These are phyloP conservation scores for Chloropicon primus DNA, from an alignment of 139 green algal genomes.

Conservation along the genomic window DNA sequence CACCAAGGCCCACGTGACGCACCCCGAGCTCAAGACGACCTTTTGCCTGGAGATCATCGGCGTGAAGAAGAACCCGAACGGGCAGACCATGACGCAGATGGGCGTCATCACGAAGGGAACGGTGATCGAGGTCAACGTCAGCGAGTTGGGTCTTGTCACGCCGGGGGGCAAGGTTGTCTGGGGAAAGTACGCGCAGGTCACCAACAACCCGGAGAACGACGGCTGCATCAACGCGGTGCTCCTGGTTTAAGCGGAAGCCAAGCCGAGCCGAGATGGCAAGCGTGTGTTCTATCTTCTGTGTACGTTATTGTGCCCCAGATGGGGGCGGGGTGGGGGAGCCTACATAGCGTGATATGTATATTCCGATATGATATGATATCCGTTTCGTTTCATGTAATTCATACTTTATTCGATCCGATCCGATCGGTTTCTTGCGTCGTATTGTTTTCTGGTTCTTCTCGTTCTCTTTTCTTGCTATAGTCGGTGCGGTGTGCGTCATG, in stretches of 20 bases:
- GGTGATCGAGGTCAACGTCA: conserved; percentile 95
- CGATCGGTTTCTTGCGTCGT: too few species aligned
- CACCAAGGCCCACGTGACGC: conserved; percentile 96
- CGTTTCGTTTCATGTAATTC: too few species aligned
- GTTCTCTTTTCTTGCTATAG: too few species aligned
- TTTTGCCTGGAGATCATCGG: conserved; percentile 95
- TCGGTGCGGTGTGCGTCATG: too few species aligned
- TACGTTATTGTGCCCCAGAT: too few species aligned
- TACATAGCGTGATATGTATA: too few species aligned
- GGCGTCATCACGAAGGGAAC: conserved; percentile 94
- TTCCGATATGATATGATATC: too few species aligned
- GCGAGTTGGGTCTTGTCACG: conserved; percentile 94
- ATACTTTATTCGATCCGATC: too few species aligned
- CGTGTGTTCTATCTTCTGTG: not conserved
- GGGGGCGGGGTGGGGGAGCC: too few species aligned
- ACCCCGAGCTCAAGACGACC: conserved; percentile 96
- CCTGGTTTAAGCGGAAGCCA: conserved; percentile 74
- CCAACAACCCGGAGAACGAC: conserved; percentile 95
- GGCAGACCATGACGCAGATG: conserved; percentile 83
- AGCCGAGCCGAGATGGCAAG: too few species aligned
- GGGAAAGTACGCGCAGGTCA: conserved; percentile 89
- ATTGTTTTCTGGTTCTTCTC: too few species aligned
- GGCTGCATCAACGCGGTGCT: conserved; percentile 97
- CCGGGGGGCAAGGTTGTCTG: conserved; percentile 98
- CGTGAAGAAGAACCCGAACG: conserved; percentile 99